Conservation (phyloP, 371 early-diverging fungal species). For the Apophysomyces ossiformis region DNA sequence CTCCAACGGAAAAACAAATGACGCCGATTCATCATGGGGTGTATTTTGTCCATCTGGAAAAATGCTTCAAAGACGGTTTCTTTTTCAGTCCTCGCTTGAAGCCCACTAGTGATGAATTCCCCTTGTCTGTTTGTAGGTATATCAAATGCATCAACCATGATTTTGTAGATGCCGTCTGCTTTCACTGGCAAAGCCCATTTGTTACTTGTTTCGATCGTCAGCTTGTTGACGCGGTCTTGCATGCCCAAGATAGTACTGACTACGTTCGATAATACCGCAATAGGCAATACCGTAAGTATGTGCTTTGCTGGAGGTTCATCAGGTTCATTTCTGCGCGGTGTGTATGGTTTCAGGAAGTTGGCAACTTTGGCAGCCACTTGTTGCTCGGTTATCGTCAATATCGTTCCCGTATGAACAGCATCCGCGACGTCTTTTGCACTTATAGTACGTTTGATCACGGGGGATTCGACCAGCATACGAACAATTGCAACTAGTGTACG, state of each 20-base stretch:
- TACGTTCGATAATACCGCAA: not conserved
- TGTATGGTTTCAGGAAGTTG: no score
- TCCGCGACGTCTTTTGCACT: no score
- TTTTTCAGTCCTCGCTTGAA: not conserved
- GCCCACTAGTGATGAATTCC: not conserved
- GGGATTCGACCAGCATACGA: no score
- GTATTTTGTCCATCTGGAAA: not conserved
- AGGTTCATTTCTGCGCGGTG: no score
- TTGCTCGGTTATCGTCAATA: no score
- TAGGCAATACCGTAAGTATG: not conserved
- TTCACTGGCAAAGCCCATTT: not conserved
- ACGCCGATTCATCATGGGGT: not conserved
- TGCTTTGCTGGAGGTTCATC: no score
- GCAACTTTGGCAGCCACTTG: no score
- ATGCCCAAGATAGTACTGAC: not conserved
- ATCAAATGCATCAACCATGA: not conserved
- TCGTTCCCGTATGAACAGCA: no score
- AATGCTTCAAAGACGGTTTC: not conserved
- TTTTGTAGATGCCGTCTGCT: not conserved
- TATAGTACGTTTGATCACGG: no score
- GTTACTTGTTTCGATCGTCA: not conserved
- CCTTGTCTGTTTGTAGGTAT: not conserved
- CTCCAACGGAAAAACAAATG: not conserved
- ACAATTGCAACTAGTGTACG: no score
- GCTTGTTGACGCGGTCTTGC: not conserved